Evolutionary conservation across 148 eudicot species (phyloP), one percentile per base, ranked within the genome.

Genomic region (Selenicereus undatus): DNA sequence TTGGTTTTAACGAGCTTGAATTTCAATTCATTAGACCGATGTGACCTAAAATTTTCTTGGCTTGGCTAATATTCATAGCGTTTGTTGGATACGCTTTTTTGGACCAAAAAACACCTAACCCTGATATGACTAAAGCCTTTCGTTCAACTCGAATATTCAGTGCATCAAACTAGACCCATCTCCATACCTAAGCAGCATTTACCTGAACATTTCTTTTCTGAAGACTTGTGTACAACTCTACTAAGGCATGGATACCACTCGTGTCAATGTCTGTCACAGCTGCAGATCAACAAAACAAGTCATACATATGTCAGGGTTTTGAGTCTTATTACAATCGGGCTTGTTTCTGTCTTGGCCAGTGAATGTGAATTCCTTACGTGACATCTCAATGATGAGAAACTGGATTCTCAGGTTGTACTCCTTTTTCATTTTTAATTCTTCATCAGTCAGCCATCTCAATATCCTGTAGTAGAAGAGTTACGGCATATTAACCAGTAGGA

Each of bases 211-310:
- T 80, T 86, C 91, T 91, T 86, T 93, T 95, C 71, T 83, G 71
- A 8, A 95, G 89, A 82, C 91, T 90, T 64, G 52, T 89, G 77
- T 88, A 71, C 75, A 95, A 82, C 71, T 93, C 97, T 88, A 93
- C 94, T 75, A 95, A 87, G 82, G 99, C 96, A 79, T 90, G 94
- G 82, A 95, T 93, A 60, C 99, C 99, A 75, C 97, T 95, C 32
- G 98, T 95, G 86, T 95, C 98, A 3, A 95, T 91, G 80, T 95
- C 98, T 0, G 91, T 92, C 62, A 95, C 97, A 50, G 99, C 99
- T 95, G 90, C 84, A 66, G 17, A 85, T 71, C n/a, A 52, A 60
- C 69, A 50, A 27, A 80, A 58, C 62, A 71, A 20, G 42, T 12
- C 14, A 60, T 11, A 22, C 27, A 73, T 29, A 24, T 6, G 21